These are phyloP conservation scores for Monascus purpureus DNA, from an alignment of 495 filamentous ascomycete genomes.

Conservation along the genomic window DNA sequence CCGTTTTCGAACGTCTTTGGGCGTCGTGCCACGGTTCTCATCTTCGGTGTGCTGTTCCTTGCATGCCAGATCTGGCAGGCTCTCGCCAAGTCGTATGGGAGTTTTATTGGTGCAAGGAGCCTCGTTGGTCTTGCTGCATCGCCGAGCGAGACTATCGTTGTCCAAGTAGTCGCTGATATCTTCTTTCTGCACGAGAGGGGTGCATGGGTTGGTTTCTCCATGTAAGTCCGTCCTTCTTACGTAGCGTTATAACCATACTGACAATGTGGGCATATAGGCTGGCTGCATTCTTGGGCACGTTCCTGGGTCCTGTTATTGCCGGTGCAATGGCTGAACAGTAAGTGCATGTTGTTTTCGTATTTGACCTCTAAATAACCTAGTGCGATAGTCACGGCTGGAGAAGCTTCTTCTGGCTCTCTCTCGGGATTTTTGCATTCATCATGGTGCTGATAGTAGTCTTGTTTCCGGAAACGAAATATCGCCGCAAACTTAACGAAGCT, in stretches of 20 bases:
- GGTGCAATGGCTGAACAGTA: constrained; percentile 32
- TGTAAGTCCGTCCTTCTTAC: no score
- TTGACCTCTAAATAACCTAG: no score
- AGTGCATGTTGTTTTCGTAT: constrained; percentile 2
- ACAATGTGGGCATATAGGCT: constrained; percentile 12
- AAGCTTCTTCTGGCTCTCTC: constrained; percentile 38
- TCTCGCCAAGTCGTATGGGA: constrained; percentile 32
- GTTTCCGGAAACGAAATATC: constrained; percentile 42
- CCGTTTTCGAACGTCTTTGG: constrained; percentile 40
- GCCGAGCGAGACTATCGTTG: constrained; percentile 33
- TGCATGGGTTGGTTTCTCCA: constrained; percentile 47
- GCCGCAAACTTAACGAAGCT: constrained; percentile 9
- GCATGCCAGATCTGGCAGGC: constrained; percentile 41
- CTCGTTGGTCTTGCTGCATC: constrained; percentile 43
- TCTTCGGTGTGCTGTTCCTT: constrained; percentile 34
- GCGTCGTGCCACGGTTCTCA: constrained; percentile 36
- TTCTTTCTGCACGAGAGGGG: constrained; percentile 51
- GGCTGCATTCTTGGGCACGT: constrained; percentile 22
- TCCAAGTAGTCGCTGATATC: constrained; percentile 46
- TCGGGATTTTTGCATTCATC: constrained; percentile 23
- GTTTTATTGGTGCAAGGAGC: constrained; percentile 39
- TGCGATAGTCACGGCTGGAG: constrained; percentile 34
- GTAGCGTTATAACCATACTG: no score
- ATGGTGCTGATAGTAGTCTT: constrained; percentile 30
- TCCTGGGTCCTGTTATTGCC: constrained; percentile 36